phyloP scores from a whole-genome alignment of 306 rosid genomes.

The Echinosophora koreensis region DNA sequence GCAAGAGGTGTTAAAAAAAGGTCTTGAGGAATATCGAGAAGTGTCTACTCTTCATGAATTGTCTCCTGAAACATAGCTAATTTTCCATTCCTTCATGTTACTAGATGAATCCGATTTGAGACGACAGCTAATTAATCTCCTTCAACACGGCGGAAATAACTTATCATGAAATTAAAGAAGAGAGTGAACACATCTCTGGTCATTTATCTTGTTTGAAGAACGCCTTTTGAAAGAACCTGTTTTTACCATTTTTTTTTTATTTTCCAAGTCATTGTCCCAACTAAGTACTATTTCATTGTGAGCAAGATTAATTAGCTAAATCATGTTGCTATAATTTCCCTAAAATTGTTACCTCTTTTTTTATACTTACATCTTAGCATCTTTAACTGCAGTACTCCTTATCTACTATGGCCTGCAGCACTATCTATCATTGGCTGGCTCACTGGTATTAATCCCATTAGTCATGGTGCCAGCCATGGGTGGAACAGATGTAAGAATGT shows the following conservation, averaged over 20 bases:
- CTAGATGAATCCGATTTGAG: conserved; percentile 10
- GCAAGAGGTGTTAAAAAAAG: background rate
- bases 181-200: background rate
- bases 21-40: background rate
- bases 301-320: conserved; percentile 14
- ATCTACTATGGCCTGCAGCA: conserved; percentile 89
- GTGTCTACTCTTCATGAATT: background rate
- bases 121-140: conserved; percentile 11
- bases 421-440: conserved; percentile 89
- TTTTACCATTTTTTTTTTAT: background rate
- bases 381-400: conserved; percentile 68
- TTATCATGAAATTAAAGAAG: background rate
- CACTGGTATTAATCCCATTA: conserved; percentile 85
- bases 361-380: conserved; percentile 45
- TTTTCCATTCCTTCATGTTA: background rate
- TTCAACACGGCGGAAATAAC: conserved; percentile 3
- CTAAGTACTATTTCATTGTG: conserved; percentile 11
- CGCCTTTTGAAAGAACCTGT: background rate
- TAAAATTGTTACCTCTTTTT: conserved; percentile 19
- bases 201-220: conserved; percentile 12
- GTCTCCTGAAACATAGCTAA: background rate
- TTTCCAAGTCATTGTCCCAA: background rate
- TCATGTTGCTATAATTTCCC: conserved; percentile 42
- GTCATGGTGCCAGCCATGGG: conserved; percentile 95
- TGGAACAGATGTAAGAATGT: conserved; percentile 88